Base-by-base conservation (phyloP, 306 rosid genomes). In the Astragalus membranaceus region DNA sequence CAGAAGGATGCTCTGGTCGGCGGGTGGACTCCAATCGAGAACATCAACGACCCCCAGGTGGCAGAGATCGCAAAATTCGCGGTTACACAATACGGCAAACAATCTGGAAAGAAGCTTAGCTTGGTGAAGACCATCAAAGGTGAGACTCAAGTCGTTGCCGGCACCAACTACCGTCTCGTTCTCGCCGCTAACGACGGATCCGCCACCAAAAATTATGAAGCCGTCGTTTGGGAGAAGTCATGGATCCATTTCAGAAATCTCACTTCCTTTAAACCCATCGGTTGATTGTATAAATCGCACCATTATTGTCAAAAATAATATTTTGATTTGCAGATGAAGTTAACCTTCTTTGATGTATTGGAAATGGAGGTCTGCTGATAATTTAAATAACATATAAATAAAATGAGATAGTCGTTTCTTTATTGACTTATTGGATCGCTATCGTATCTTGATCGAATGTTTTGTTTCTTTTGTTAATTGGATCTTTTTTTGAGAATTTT, bases 51-150 rank as follows among this genome's bases (percentile, higher is more conserved):
- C 5, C 79, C 70, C 4, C 77, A 82, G 48, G 91, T 86, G 69
- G 16, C 1, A 3, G 86, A 82, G 81, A 85, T 88, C 23, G 96
- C 83, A 0, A 8, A 81, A 7, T 90, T 56, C 16, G 92, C 91
- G 0, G 79, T 90, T 2, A 30, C 42, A 1, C 88, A 90, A 55
- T 70, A 89, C 70, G 64, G 75, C 15, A 85, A 83, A 76, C 8
- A 52, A 36, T 67, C 74, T 0, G 62, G 75, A 48, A 10, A 49
- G 3, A 48, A 61, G 5, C 33, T 89, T 58, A 46, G 5, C 70
- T 64, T 85, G 2, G 58, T 58, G 16, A 64, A 30, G 11, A 77
- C 79, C 14, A 41, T 85, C 11, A 55, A 59, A 65, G 92, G 88
- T 1, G 74, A 79, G 66, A 51, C 71, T 4, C 92, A 87, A 73